Base-by-base conservation (phyloP, 2,329 filamentous ascomycete species). In the Ophiostoma piceae region DNA sequence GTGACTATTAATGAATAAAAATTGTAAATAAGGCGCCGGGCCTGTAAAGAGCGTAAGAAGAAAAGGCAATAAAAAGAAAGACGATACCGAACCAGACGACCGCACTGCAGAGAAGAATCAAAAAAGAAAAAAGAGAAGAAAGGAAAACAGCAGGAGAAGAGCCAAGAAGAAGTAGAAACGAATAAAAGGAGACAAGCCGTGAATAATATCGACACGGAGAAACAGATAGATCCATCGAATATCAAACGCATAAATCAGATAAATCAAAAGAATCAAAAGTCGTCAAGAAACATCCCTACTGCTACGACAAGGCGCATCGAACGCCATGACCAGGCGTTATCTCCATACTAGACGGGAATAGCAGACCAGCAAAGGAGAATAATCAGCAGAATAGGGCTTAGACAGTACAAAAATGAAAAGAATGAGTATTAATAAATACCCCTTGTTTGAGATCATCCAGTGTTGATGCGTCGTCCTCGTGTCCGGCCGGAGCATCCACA, bases 381-480 rank as follows among this genome's bases (percentile, higher is more conserved):
- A 35, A 68, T 22, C 37, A 37, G 22, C n/a, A 51, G 35, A 62
- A 41, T 41, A 35, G 64, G 22, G 1, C 47, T 51, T 16, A 51
- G 16, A 54, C 6, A 67, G 41, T 35, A 57, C 11, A 57, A 22
- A 67, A 57, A 47, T 19, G 29, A 67, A 68, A 29, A 51, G n/a
- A 37, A 35, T 26, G 26, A 60, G 26, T 60, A 60, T 60, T 60
- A 60, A 60, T 60, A 37, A 65, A 39, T n/a, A 39, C 62, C 29
- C 35, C 62, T 65, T 65, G 62, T 65, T 65, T 39, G 35, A n/a
- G 62, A 39, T 37, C 29, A 65, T 60, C 62, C 29, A 64, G 14
- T 64, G 60, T 64, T 57, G 51, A 60, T 60, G 54, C 54, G 54
- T 60, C 26, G n/a, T 19, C 47, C 4, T 32, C 11, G 26, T 60